phyloP scores from a whole-genome alignment of 2,329 filamentous ascomycete species.

The Colletotrichum sidae region DNA sequence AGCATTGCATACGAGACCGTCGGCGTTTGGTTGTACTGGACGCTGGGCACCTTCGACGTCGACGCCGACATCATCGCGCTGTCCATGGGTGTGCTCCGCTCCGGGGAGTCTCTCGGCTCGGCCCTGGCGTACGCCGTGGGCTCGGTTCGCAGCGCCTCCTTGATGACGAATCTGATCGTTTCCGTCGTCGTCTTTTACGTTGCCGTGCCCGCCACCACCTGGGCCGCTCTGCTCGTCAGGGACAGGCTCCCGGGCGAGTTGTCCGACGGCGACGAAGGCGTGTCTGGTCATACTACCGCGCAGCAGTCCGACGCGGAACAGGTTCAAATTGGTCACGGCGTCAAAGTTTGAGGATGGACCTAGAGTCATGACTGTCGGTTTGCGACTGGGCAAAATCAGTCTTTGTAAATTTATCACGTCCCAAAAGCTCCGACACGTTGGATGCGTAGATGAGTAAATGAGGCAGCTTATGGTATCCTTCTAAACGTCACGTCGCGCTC shows the following conservation, averaged over 20 bases:
- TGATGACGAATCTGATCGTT: slow-evolving; percentile 58
- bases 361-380: no score
- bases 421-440: no score
- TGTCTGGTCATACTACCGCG: neutral
- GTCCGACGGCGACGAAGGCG: neutral
- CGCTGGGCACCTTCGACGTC: slow-evolving; percentile 61
- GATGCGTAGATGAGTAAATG: no score
- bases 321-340: neutral
- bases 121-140: slow-evolving; percentile 60
- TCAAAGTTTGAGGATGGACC: neutral
- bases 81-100: slow-evolving; percentile 58
- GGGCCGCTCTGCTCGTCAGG: slow-evolving; percentile 15
- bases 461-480: no score
- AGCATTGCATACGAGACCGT: slow-evolving; percentile 28
- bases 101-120: slow-evolving; percentile 60
- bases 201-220: slow-evolving; percentile 20
- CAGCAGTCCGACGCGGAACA: slow-evolving; percentile 16
- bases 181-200: slow-evolving; percentile 60
- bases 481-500: no score
- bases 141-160: slow-evolving; percentile 56
- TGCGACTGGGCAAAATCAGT: no score
- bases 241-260: slow-evolving; percentile 21
- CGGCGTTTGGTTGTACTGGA: slow-evolving; percentile 58
- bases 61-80: slow-evolving; percentile 62
- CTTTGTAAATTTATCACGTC: no score